Base-by-base conservation (phyloP, 345 rosid species). In the Linum usitatissimum region DNA sequence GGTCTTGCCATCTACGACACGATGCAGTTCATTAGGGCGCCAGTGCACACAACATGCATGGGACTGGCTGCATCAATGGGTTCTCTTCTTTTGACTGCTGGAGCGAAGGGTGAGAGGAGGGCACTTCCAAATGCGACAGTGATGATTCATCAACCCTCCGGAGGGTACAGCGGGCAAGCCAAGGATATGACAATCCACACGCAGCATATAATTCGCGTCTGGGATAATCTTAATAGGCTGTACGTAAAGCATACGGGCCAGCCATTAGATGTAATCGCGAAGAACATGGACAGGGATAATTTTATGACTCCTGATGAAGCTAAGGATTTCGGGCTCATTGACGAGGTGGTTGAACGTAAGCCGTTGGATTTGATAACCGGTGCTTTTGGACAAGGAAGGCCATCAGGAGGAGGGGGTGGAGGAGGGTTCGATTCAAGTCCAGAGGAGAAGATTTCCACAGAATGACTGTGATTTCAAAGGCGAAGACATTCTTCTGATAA, bases 31-130 rank as follows among this genome's bases (percentile, higher is more conserved):
- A 84, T 94, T 61, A 84, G 88, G 49, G 90, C 96, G 66, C 97
- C 99, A 3, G 74, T 94, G 40, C 84, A 78, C 69, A 94, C 99
- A 31, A 86, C 85, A 53, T 94, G 99, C 72, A 67, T 94, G 75
- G 99, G 99, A 14, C 99, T 90, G 71, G 99, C 99, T 70, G 99
- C 99, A 17, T 94, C 99, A 6, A 90, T 94, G 99, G 97, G 77
- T 66, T 94, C 99, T 66, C 92, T 94, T n/a, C 95, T 94, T 23
- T 75, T 94, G 73, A 85, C 99, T 57, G 89, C 99, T 0, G 99
- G 97, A 18, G 67, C 93, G 40, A 86, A 82, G 75, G 97, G 96
- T 12, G 93, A 94, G 79, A 86, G 99, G 71, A 77, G 86, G 80
- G 58, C 97, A 2, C 91, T 90, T 14, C 99, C 99, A 15, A 88